Conservation (phyloP, 495 filamentous ascomycete genomes). For the Penicillium bovifimosum region DNA sequence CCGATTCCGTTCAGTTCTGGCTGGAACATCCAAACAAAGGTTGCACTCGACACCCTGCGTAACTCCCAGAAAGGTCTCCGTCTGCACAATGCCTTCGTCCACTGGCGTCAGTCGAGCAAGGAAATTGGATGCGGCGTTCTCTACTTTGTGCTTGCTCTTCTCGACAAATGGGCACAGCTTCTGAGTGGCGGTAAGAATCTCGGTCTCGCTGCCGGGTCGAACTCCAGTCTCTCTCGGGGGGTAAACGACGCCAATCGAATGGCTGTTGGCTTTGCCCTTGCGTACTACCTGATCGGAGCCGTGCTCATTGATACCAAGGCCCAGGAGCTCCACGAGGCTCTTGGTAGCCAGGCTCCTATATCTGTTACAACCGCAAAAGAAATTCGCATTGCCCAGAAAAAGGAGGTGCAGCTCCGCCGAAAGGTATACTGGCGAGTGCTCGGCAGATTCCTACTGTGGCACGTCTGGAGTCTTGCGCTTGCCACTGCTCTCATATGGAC, state of each 20-base stretch:
- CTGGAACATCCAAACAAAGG: constrained; percentile 56
- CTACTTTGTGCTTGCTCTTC: constrained; percentile 54
- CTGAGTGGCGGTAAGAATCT: constrained; percentile 42
- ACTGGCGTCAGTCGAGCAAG: constrained; percentile 53
- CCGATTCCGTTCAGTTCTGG: constrained; percentile 56
- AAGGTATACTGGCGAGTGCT: constrained; percentile 53
- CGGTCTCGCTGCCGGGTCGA: constrained; percentile 36
- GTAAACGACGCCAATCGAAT: constrained; percentile 42
- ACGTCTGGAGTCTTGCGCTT: constrained; percentile 52
- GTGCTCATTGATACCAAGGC: constrained; percentile 55
- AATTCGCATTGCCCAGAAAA: constrained; percentile 40
- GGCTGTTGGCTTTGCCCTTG: constrained; percentile 52
- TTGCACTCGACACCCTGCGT: constrained; percentile 48
- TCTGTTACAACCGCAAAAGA: constrained; percentile 31
- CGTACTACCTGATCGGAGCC: constrained; percentile 55
- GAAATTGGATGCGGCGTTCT: constrained; percentile 54
- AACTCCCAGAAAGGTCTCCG: constrained; percentile 53
- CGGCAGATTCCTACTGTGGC: constrained; percentile 47
- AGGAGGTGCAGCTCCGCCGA: constrained; percentile 44
- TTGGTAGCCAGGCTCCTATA: constrained; percentile 35
- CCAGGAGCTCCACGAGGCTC: constrained; percentile 45
- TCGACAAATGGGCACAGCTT: constrained; percentile 56
- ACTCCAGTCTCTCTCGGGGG: no score
- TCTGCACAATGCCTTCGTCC: constrained; percentile 57
- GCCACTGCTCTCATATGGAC: constrained; percentile 49